Evolutionary conservation across 805 yeast genomes (phyloP).

Genomic region (Ogataea nakhonphanomensis): DNA sequence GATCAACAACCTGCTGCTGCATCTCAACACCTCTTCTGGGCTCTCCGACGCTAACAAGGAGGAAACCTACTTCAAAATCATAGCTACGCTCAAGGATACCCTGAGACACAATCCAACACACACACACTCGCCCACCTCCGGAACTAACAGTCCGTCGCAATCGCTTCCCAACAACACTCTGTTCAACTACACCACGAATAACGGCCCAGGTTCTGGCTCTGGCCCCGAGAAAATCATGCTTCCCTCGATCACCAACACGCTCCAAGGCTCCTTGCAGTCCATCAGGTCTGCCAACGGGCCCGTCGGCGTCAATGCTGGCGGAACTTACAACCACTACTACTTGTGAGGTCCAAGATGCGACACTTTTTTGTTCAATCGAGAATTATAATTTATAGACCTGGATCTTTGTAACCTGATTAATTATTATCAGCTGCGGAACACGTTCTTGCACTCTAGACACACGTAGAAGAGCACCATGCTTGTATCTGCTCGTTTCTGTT

Average conservation of each 20-base stretch:
- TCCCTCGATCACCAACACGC: constrained; percentile 24
- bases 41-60: constrained; percentile 26
- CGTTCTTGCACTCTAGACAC: constrained; percentile 81
- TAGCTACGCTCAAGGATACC: constrained; percentile 22
- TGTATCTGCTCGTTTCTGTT: constrained; percentile 92
- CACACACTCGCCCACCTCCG: constrained; percentile 22
- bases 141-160: constrained; percentile 17
- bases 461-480: constrained; percentile 94
- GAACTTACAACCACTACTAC: constrained; percentile 29
- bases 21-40: constrained; percentile 23
- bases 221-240: constrained; percentile 20
- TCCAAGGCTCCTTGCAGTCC: constrained; percentile 25
- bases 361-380: no score
- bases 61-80: constrained; percentile 25
- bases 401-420: no score
- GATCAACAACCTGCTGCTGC: constrained; percentile 28
- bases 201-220: not conserved
- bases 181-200: constrained; percentile 16
- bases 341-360: constrained; percentile 17
- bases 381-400: no score
- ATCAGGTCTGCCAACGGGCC: constrained; percentile 12
- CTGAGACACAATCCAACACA: constrained; percentile 11
- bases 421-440: constrained; percentile 40
- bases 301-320: constrained; percentile 16
- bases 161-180: constrained; percentile 9